A percentile compares a stretch with the other conserved stretches of the same genome.
These are phyloP conservation scores for Dicorynia guianensis DNA, from an alignment of 306 rosid genomes.

Conservation along the genomic window DNA sequence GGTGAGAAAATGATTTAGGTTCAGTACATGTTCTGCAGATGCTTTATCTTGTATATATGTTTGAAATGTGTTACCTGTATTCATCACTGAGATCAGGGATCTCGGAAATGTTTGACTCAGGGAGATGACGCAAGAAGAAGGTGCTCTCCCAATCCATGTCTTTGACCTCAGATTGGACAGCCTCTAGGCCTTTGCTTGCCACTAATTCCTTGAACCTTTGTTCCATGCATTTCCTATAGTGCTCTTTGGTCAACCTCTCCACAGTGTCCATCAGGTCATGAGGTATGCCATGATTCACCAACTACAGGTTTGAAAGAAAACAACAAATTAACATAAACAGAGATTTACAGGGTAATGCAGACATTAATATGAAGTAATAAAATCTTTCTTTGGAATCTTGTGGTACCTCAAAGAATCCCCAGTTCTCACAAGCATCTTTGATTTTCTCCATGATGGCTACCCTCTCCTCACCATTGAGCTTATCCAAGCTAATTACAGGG, in stretches of 20 bases:
- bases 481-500: slow-evolving; percentile 67
- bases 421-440: slow-evolving; percentile 80
- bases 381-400: too few species aligned
- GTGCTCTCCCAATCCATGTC: slow-evolving; percentile 81
- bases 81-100: slow-evolving; percentile 66
- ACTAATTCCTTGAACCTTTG: slow-evolving; percentile 63
- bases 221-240: slow-evolving; percentile 70
- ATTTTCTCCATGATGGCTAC: slow-evolving; percentile 56
- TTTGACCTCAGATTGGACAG: slow-evolving; percentile 59
- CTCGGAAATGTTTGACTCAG: slow-evolving; percentile 60
- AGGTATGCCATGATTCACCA: slow-evolving; percentile 60
- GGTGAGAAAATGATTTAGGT: neutral
- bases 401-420: slow-evolving; percentile 82
- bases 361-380: neutral
- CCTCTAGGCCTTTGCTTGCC: slow-evolving; percentile 58
- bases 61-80: slow-evolving; percentile 48
- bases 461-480: slow-evolving; percentile 63
- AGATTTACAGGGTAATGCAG: neutral
- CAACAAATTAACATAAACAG: neutral
- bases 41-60: neutral
- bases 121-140: slow-evolving; percentile 69
- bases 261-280: slow-evolving; percentile 62
- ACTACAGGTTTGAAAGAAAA: slow-evolving; percentile 38
- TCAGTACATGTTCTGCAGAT: neutral
- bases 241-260: slow-evolving; percentile 70